Evolutionary conservation across 2,329 filamentous ascomycete genomes (phyloP), one percentile per base, ranked within the genome.

Genomic region (Claviceps arundinis): DNA sequence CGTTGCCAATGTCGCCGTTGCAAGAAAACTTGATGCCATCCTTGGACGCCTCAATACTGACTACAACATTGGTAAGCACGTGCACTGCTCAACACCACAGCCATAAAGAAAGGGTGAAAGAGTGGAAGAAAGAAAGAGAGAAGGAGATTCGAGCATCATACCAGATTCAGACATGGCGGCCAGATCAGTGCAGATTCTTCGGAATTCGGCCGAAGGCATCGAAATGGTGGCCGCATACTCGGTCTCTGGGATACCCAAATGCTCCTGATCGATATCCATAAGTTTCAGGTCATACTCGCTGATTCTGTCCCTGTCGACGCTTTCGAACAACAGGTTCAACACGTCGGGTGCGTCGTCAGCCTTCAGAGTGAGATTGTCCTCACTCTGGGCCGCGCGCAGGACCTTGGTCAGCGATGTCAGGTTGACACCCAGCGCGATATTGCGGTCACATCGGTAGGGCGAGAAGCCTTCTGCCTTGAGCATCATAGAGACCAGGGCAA

Each of bases 201-300:
- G 85, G 73, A 98, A 97, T 72, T 98, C 93, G 47, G 75, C 68
- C 37, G 87, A 82, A 14, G 93, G 91, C 88, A 98, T 89, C 51
- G 80, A 76, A 58, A 98, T 87, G 17, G 87, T 93, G 47, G 93
- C 87, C 41, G 89, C 86, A 66, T 98, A 98, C 65, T 98, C 93
- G n/a, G 94, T 98, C 63, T 98, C 91, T 16, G 93, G 93, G 62
- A 98, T 98, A 57, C 93, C 93, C 71, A 98, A 75, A 70, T 98
- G 93, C 78, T 98, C 93, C 75, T 98, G 94, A 73, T 98, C 93
- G 70, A 98, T 98, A 69, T 98, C 93, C 93, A 98, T 98, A 68
- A 98, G 83, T 80, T 98, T 98, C 72, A 98, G 87, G 71, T 98
- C 93, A 70, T 98, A 98, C 77, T 98, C 94, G 80, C 88, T 95